Evolutionary conservation across 768 basidiomycete species (phyloP).

Genomic region (Russula emetica): DNA sequence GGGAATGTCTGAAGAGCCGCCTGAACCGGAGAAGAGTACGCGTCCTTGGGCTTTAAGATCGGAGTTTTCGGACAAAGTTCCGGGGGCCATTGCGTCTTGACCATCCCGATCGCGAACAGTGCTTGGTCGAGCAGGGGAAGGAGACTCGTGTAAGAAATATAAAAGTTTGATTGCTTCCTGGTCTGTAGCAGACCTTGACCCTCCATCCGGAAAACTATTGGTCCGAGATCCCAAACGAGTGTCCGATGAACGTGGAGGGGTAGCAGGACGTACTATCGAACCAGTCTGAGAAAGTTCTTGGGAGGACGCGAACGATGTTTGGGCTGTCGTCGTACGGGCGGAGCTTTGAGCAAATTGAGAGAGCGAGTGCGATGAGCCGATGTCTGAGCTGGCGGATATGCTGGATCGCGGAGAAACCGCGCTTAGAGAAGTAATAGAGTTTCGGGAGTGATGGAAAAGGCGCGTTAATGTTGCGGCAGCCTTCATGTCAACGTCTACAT

Average conservation of each 20-base stretch:
- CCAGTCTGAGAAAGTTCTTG: conserved; percentile 40
- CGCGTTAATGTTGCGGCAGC: conserved; percentile 78
- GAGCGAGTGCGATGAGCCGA: conserved; percentile 56
- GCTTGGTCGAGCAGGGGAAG: conserved; percentile 66
- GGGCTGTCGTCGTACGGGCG: conserved; percentile 45
- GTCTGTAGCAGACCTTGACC: conserved; percentile 46
- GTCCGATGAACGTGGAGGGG: conserved; percentile 36
- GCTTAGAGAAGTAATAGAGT: conserved; percentile 49
- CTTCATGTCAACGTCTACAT: conserved; percentile 71
- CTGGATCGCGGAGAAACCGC: conserved; percentile 69
- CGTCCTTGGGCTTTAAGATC: conserved; percentile 59
- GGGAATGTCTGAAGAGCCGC: conserved; percentile 24
- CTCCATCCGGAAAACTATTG: conserved; percentile 26
- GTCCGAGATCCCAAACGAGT: conserved; percentile 26
- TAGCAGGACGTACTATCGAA: conserved; percentile 33
- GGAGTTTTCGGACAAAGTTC: conserved; percentile 48
- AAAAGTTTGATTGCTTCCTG: conserved; percentile 85
- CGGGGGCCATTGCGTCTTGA: conserved; percentile 53
- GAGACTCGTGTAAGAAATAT: conserved; percentile 80
- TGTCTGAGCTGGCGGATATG: conserved; percentile 62
- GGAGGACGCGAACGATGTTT: conserved; percentile 39
- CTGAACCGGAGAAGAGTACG: conserved; percentile 56
- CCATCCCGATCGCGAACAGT: conserved; percentile 44
- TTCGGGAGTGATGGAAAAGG: conserved; percentile 59
- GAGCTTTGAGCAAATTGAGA: conserved; percentile 68